Percentiles rank a stretch among this genome's conserved stretches.
Conservation (phyloP, 768 basidiomycete genomes). For the Podaxis sp. region DNA sequence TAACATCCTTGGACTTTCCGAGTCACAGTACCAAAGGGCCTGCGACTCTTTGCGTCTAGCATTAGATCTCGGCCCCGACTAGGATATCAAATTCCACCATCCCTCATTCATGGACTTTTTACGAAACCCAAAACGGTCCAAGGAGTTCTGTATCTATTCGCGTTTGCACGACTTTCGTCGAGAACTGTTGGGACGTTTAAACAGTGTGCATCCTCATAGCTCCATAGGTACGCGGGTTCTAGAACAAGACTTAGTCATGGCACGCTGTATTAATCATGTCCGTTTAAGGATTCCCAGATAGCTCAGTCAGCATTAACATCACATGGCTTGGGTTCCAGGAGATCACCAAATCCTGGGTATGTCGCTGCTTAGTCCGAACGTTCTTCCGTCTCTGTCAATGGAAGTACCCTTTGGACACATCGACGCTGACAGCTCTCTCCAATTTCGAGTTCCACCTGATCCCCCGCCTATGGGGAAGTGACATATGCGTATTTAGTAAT, state of each 20-base stretch:
- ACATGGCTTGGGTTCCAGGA: background rate
- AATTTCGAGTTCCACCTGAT: background rate
- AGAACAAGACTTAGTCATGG: background rate
- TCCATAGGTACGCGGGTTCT: background rate
- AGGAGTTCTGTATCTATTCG: background rate
- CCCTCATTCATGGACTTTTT: constrained; percentile 2
- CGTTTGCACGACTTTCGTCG: background rate
- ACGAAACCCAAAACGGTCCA: background rate
- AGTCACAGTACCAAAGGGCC: background rate
- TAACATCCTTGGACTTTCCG: background rate
- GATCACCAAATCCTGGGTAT: background rate
- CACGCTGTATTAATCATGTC: background rate
- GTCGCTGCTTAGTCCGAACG: background rate
- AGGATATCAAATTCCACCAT: background rate
- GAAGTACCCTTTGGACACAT: background rate
- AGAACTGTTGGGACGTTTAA: background rate
- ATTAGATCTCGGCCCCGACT: background rate
- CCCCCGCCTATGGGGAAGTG: background rate
- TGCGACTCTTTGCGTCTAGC: background rate
- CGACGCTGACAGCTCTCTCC: background rate
- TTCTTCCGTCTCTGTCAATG: background rate
- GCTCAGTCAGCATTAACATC: background rate
- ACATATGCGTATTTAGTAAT: background rate
- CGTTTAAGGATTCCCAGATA: background rate
- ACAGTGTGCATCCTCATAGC: background rate